Evolutionary conservation across 2,329 filamentous ascomycete species (phyloP).

Genomic region (Claviceps pusilla): DNA sequence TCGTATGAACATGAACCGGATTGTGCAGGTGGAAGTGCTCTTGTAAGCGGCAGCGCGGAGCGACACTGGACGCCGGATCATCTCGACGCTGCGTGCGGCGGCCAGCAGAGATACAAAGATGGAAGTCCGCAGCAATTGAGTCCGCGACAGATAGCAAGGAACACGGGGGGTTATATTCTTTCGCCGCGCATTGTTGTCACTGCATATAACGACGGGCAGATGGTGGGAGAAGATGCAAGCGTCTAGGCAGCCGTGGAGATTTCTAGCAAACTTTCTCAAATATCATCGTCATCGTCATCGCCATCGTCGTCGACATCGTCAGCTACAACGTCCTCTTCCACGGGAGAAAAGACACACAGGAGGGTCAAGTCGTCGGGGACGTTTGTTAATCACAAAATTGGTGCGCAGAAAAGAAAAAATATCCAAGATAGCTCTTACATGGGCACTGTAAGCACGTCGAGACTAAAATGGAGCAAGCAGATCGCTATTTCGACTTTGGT

Average conservation of each 20-base stretch:
- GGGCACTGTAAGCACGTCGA: not conserved
- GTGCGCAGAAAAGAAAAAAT: slow-evolving; percentile 6
- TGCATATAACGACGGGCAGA: slow-evolving; percentile 22
- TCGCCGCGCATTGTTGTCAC: slow-evolving; percentile 29
- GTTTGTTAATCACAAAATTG: slow-evolving; percentile 9
- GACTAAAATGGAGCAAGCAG: slow-evolving; percentile 11
- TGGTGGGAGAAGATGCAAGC: slow-evolving; percentile 18
- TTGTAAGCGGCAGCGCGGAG: not conserved
- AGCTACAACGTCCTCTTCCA: not conserved
- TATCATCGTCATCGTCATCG: not conserved
- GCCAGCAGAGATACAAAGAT: not conserved
- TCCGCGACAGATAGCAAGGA: slow-evolving; percentile 5
- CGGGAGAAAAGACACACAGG: not conserved
- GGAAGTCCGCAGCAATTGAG: not conserved
- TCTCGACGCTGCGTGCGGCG: too few relatives aligned
- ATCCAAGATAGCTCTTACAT: not conserved
- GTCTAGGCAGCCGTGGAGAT: slow-evolving; percentile 38
- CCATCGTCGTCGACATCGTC: not conserved
- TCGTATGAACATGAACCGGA: not conserved
- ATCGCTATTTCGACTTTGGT: slow-evolving; percentile 25
- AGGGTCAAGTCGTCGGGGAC: slow-evolving; percentile 2
- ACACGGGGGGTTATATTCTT: slow-evolving; percentile 15
- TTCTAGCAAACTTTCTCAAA: slow-evolving; percentile 23
- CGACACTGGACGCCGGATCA: not conserved
- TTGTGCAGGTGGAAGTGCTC: not conserved